Conservation (phyloP, 345 rosid genomes). For the Boechera stricta region DNA sequence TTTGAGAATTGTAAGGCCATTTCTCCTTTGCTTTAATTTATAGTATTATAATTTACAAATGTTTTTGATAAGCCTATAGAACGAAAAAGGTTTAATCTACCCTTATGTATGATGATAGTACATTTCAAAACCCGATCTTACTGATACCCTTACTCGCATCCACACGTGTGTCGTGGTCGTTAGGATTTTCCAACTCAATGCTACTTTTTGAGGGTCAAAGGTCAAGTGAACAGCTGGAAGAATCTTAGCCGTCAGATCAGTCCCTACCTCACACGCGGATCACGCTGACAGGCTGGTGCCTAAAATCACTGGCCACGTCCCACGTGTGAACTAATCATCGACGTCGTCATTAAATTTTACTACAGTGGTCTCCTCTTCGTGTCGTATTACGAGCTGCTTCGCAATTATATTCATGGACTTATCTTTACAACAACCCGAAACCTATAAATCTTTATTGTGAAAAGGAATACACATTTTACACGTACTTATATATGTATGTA, state of each 20-base stretch:
- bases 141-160: too few relatives aligned
- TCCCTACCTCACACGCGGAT: slow-evolving; percentile 29
- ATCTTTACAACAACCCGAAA: slow-evolving; percentile 26
- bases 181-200: slow-evolving; percentile 30
- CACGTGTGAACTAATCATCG: slow-evolving; percentile 33
- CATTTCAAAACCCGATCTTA: not conserved
- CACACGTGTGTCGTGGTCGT: slow-evolving; percentile 35
- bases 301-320: slow-evolving; percentile 3
- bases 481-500: not conserved
- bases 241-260: slow-evolving; percentile 43
- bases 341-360: slow-evolving; percentile 19
- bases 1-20: not conserved
- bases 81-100: not conserved
- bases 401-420: slow-evolving; percentile 23
- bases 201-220: slow-evolving; percentile 26
- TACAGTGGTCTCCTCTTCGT: slow-evolving; percentile 32
- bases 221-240: slow-evolving; percentile 35
- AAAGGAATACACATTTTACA: slow-evolving; percentile 10
- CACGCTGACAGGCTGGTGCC: slow-evolving; percentile 29
- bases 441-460: slow-evolving; percentile 1
- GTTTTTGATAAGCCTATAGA: not conserved
- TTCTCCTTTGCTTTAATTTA: not conserved
- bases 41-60: not conserved
- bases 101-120: slow-evolving; percentile 1
- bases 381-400: slow-evolving; percentile 35